phyloP scores from a whole-genome alignment of 1,139 yeast genomes.

The Taphrina confusa region DNA sequence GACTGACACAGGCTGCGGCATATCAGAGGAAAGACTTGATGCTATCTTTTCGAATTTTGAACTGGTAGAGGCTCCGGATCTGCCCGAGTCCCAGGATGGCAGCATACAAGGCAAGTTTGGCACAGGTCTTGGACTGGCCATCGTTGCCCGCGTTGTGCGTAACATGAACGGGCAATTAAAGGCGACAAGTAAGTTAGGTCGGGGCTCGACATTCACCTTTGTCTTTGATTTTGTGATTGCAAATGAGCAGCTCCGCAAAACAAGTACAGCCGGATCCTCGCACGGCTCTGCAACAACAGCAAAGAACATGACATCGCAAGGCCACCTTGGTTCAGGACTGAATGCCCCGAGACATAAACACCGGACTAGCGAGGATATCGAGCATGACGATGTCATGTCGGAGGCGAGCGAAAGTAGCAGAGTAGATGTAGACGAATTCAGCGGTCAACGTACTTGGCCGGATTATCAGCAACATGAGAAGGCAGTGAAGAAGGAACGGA shows the following conservation, averaged over 20 bases:
- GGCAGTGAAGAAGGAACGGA: neutral
- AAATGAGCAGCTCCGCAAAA: slow-evolving; percentile 2
- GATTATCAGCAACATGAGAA: slow-evolving; percentile 11
- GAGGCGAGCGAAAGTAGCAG: slow-evolving; percentile 6
- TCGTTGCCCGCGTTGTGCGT: slow-evolving; percentile 34
- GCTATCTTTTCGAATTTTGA: slow-evolving; percentile 32
- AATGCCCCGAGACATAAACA: neutral
- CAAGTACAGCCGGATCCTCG: neutral
- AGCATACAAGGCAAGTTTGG: neutral
- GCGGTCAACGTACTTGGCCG: slow-evolving; percentile 19
- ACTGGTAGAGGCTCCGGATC: slow-evolving; percentile 4
- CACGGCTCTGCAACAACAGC: slow-evolving; percentile 4
- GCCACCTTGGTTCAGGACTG: slow-evolving; percentile 2
- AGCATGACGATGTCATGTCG: neutral
- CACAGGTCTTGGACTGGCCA: slow-evolving; percentile 33
- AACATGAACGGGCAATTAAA: slow-evolving; percentile 33
- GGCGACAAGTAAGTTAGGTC: slow-evolving; percentile 27
- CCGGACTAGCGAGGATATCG: too few species aligned
- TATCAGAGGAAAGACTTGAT: slow-evolving; percentile 28
- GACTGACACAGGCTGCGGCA: slow-evolving; percentile 46
- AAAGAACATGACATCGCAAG: neutral
- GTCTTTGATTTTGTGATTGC: slow-evolving; percentile 19
- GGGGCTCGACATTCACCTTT: slow-evolving; percentile 32
- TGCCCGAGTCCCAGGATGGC: slow-evolving; percentile 13
- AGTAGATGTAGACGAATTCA: slow-evolving; percentile 7